Base-by-base conservation (phyloP, 192 early-diverging fungal species). In the Chytriomyces hyalinus region DNA sequence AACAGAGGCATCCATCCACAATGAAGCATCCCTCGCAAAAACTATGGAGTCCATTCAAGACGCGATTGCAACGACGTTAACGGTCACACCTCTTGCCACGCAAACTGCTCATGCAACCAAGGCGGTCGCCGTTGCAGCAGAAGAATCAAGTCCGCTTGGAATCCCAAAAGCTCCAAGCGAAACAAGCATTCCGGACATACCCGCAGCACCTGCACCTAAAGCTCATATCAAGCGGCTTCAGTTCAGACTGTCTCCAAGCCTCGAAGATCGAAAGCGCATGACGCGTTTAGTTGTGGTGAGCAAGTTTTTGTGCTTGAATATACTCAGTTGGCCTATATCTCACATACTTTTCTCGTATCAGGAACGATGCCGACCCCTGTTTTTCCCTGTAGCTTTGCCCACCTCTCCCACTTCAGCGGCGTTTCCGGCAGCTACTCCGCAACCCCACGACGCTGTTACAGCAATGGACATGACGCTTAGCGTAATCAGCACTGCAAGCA, bases 351-450 rank as follows among this genome's bases (percentile, higher is more conserved):
- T 22, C n/a, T 22, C 8, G 10, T 17, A 49, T 15, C 45, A 64
- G 73, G 61, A 64, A 15, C 63, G n/a, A 65, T 75, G 73, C 49
- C 73, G 73, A 11, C 73, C 73, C 17, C 26, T 75, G 8, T 75
- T 75, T 66, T 75, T 75, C 61, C 73, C 73, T 8, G 17, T 47
- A 24, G 8, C 57, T 36, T 1, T 9, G 11, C 15, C 53, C 8
- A 15, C 53, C 60, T 47, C 10, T 10, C 15, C 53, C 1, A 36
- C 36, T 0, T 36, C 36, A 36, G 36, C 36, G 53, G 53, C 5
- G 53, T 20, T 57, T 13, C 53, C 53, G 53, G 15, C 53, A 57
- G 15, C 53, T 13, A 57, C 15, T 20, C 53, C 53, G 20, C 53
- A 20, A 20, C 53, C 36, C 36, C 36, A 36, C 36, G 36, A 36